Evolutionary conservation across 306 rosid genomes (phyloP), one percentile per base, ranked within the genome.

Genomic region (Luffa aegyptiaca): DNA sequence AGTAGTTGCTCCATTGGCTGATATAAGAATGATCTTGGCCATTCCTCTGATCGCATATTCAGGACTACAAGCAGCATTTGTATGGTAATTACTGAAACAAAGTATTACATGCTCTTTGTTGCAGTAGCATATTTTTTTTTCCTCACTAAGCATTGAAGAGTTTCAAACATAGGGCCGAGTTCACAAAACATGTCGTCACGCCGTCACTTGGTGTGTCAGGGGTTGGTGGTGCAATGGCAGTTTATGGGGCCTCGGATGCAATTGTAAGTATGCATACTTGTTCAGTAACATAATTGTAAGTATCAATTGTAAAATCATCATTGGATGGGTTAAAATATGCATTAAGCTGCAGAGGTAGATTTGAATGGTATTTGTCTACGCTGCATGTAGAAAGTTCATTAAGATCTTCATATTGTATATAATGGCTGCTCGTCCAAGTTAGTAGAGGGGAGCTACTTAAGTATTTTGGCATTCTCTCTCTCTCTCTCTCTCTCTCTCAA

Each of bases 21-120:
- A 90, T 80, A 80, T 58, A 56, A 84, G 92, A 87, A 93, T 95
- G 97, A 78, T 95, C 76, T 87, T 92, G 88, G 61, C 79, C 90
- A 88, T 95, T 81, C 99, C 97, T 59, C 97, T 95, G 53, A 89
- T 93, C 51, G 93, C 96, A 52, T 95, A 93, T 87, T 95, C 99
- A 70, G 99, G 99, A 79, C 89, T 95, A 79, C 97, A 95, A 75
- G 97, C 91, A 80, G 97, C 99, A 81, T 95, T 95, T 87, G 99
- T 89, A 20, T 95, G 99, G 99, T 95, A 90, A 89, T 81, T 82
- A 84, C 87, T 75, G 48, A 57, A 80, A 49, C 63, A 64, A 84
- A 72, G 80, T 64, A 77, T 48, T 16, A 57, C 58, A 82, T 79
- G 80, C 79, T 70, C 66, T 48, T 74, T 79, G 84, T 82, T 52